phyloP scores from a whole-genome alignment of 257 asterid species.

The Solanum gracilifrons region DNA sequence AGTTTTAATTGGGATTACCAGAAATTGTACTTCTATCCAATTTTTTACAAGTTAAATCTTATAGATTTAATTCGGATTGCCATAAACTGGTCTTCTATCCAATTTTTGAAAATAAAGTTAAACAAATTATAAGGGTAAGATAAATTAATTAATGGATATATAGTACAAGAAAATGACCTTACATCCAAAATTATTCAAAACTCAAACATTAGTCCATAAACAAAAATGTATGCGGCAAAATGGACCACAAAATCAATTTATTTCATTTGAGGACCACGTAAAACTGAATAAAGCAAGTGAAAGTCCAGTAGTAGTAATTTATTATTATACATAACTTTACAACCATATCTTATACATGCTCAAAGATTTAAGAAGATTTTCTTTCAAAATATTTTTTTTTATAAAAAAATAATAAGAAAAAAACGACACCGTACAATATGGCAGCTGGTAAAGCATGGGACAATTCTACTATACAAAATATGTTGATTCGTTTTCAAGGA shows the following conservation, averaged over 20 bases:
- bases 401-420: background rate
- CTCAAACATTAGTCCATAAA: background rate
- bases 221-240: background rate
- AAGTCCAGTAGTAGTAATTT: background rate
- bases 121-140: background rate
- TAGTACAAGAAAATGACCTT: background rate
- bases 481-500: constrained; percentile 13
- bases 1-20: background rate
- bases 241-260: background rate
- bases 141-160: background rate
- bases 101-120: background rate
- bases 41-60: background rate
- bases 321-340: background rate
- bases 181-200: background rate
- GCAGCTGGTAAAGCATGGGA: constrained; percentile 8
- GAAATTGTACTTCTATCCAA: background rate
- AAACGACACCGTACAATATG: background rate
- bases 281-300: background rate
- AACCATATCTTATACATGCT: background rate
- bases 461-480: constrained; percentile 5
- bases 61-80: background rate
- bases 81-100: background rate
- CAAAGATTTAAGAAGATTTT: background rate
- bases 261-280: background rate
- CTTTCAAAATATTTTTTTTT: background rate